Conservation (phyloP, 2,329 filamentous ascomycete species). For the Alternaria rosae region DNA sequence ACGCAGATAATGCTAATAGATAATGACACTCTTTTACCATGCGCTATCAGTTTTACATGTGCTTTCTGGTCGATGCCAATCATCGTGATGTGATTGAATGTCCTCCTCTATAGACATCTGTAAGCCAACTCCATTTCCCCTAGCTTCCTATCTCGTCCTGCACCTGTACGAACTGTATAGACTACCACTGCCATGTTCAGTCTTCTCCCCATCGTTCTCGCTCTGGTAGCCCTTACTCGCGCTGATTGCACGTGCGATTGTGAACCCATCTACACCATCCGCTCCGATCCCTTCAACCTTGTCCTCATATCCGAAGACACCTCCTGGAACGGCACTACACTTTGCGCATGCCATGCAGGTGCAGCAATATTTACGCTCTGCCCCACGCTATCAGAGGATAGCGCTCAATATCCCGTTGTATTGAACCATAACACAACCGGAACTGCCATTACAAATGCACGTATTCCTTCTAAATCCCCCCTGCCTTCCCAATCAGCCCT, state of each 20-base stretch:
- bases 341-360: background rate
- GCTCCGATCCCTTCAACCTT: background rate
- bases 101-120: background rate
- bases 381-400: background rate
- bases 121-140: background rate
- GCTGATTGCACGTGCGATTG: background rate
- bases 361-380: background rate
- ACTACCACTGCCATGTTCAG: background rate
- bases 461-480: background rate
- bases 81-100: background rate
- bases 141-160: background rate
- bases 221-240: background rate
- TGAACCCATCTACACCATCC: background rate
- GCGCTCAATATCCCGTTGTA: background rate
- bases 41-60: background rate
- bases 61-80: background rate
- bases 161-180: background rate
- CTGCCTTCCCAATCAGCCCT: background rate
- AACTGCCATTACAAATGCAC: background rate
- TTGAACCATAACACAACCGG: background rate
- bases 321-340: background rate
- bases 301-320: background rate
- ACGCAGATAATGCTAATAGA: conserved; percentile 1
- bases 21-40: background rate
- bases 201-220: background rate